Evolutionary conservation across 2,329 filamentous ascomycete genomes (phyloP), one percentile per base, ranked within the genome.

Genomic region (Fusarium cyanostomum): DNA sequence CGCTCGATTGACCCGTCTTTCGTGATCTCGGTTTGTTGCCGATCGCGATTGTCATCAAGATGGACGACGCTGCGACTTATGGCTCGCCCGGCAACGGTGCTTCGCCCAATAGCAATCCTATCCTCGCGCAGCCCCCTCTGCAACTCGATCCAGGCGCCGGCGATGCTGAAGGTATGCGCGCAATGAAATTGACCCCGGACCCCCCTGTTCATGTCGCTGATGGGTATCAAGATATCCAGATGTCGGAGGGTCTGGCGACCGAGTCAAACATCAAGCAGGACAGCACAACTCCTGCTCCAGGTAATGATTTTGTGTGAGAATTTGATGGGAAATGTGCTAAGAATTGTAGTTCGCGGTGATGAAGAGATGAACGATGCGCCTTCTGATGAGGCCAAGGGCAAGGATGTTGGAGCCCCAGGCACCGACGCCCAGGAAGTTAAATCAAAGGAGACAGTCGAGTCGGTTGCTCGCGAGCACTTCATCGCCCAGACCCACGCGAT

Each of bases 401-500:
- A 78, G 12, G 78, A 78, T n/a, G 83, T 82, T 31, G 80, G 79
- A 12, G 75, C 78, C 27, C 74, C 78, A 33, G 85, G 85, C 38
- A 79, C 80, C 13, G 78, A 81, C 4, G 79, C 78, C 12, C 84
- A 84, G 55, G 87, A 82, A 73, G 82, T 71, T 77, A 91, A 94
- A 75, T 88, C 89, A 37, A 97, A 97, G 78, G 87, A 93, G 52
- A 87, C 87, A 4, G 82, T 94, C 54, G 94, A 97, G 80, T 89
- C 91, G 38, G 90, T 92, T 5, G 96, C 95, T 48, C 92, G 94
- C 66, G 91, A 94, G 69, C 94, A 98, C 73, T 87, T 99, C 52
- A 91, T 97, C 61, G 88, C 92, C 12, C 95, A 99, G 79, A 96
- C 93, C 37, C 94, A 97, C 74, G 90, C 94, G 62, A 98, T 98